Evolutionary conservation across 139 green algal species (phyloP).

Genomic region (Chlorella sorokiniana): DNA sequence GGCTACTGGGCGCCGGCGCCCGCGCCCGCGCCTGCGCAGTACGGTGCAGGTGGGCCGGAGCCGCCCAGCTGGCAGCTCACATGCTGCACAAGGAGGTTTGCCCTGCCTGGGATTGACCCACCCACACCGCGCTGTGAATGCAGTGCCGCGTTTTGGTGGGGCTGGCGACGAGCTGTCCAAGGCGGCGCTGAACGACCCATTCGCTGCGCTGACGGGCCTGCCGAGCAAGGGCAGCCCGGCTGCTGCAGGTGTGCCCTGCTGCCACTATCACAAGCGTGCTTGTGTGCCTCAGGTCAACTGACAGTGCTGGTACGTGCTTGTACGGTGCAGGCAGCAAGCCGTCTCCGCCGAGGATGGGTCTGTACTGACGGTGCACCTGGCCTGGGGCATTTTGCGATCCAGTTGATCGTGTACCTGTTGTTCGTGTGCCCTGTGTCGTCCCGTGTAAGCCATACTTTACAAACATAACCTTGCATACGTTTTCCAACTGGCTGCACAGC

Average conservation of each 20-base stretch:
- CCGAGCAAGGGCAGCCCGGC: slow-evolving; percentile 3
- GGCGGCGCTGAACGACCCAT: slow-evolving; percentile 47
- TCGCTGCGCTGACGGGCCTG: slow-evolving; percentile 46
- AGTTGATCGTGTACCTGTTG: too few species aligned
- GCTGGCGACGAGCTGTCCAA: slow-evolving; percentile 29
- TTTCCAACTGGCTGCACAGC: too few species aligned
- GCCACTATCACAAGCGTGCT: neutral
- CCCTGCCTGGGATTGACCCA: neutral
- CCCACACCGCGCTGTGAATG: neutral
- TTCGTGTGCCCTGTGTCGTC: too few species aligned
- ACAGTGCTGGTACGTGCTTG: neutral
- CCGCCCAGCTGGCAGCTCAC: neutral
- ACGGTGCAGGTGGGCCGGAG: neutral
- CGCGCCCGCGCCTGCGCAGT: neutral
- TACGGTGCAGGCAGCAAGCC: neutral
- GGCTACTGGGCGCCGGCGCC: neutral
- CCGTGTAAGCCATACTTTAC: too few species aligned
- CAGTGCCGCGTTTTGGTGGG: neutral
- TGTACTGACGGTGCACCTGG: too few species aligned
- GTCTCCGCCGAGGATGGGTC: too few species aligned
- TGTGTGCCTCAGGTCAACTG: neutral
- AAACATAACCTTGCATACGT: too few species aligned
- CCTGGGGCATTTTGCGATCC: too few species aligned
- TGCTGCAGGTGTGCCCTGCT: neutral
- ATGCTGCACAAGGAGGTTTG: neutral